Conservation (phyloP, 2,329 filamentous ascomycete genomes). For the Fusarium floridanum region DNA sequence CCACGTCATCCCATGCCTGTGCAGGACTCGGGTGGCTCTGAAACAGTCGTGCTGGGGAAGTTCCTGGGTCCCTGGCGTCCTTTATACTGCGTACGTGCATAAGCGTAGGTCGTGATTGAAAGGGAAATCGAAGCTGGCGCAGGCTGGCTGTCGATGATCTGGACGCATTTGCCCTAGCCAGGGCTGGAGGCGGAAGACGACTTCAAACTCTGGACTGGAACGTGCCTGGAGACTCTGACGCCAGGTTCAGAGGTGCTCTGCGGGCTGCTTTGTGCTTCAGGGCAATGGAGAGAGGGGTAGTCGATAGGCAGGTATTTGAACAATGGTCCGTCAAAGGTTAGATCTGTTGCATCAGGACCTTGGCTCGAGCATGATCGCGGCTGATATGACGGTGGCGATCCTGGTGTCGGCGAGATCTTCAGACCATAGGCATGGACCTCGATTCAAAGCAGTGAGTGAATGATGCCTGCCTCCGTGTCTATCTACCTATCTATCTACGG, state of each 20-base stretch:
- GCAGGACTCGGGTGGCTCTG: conserved; percentile 32
- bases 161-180: conserved; percentile 7
- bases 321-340: background rate
- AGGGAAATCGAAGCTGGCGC: background rate
- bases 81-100: conserved; percentile 1
- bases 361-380: background rate
- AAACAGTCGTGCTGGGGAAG: conserved; percentile 27
- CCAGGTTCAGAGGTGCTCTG: background rate
- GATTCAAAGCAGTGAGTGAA: background rate
- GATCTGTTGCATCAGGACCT: background rate
- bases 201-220: conserved; percentile 21
- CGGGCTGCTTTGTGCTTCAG: background rate
- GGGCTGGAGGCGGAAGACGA: background rate
- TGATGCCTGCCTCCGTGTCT: background rate
- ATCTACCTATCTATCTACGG: background rate
- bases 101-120: background rate
- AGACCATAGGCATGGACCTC: background rate
- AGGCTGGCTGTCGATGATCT: background rate
- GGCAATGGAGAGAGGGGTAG: conserved; percentile 12
- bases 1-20: conserved; percentile 28
- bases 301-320: background rate
- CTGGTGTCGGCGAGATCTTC: background rate
- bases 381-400: background rate
- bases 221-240: conserved; percentile 13
- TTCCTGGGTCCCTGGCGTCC: background rate